Conservation (phyloP, 352 stramenopile genomes). For the Aphanomyces cochlioides region DNA sequence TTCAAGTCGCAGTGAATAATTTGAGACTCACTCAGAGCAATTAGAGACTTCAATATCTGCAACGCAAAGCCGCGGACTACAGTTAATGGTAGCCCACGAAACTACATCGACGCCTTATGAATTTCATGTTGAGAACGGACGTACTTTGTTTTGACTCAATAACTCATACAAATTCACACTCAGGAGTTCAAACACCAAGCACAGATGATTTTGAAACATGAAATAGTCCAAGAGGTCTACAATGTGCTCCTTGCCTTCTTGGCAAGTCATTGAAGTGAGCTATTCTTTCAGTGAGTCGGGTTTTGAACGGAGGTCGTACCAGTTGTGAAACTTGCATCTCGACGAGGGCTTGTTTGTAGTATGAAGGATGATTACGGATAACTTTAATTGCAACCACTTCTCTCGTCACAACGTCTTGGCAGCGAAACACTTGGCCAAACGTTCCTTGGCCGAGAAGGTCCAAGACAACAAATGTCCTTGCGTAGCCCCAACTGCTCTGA, state of each 20-base stretch:
- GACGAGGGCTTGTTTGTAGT: slow-evolving; percentile 49
- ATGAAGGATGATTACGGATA: slow-evolving; percentile 27
- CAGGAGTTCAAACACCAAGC: slow-evolving; percentile 89
- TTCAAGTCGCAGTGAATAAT: slow-evolving; percentile 93
- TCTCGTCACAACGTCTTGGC: slow-evolving; percentile 50
- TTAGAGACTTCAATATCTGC: slow-evolving; percentile 74
- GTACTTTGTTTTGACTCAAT: slow-evolving; percentile 47
- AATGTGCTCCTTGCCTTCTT: slow-evolving; percentile 42
- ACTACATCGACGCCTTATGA: slow-evolving; percentile 51
- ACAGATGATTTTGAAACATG: slow-evolving; percentile 80
- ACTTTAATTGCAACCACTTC: slow-evolving; percentile 79
- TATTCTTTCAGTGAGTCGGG: slow-evolving; percentile 28
- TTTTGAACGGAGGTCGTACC: slow-evolving; percentile 53
- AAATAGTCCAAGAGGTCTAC: slow-evolving; percentile 85
- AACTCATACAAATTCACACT: slow-evolving; percentile 89
- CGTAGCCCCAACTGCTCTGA: neutral
- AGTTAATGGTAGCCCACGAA: slow-evolving; percentile 80
- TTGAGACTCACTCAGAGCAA: slow-evolving; percentile 44
- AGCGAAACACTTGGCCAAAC: slow-evolving; percentile 92
- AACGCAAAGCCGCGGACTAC: slow-evolving; percentile 64
- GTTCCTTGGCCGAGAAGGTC: slow-evolving; percentile 91
- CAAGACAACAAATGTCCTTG: slow-evolving; percentile 83
- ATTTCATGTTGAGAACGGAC: neutral
- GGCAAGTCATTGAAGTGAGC: neutral
- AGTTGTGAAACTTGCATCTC: slow-evolving; percentile 59